Evolutionary conservation across 257 asterid genomes (phyloP), one percentile per base, ranked within the genome.

Genomic region (Rauvolfia tetraphylla): DNA sequence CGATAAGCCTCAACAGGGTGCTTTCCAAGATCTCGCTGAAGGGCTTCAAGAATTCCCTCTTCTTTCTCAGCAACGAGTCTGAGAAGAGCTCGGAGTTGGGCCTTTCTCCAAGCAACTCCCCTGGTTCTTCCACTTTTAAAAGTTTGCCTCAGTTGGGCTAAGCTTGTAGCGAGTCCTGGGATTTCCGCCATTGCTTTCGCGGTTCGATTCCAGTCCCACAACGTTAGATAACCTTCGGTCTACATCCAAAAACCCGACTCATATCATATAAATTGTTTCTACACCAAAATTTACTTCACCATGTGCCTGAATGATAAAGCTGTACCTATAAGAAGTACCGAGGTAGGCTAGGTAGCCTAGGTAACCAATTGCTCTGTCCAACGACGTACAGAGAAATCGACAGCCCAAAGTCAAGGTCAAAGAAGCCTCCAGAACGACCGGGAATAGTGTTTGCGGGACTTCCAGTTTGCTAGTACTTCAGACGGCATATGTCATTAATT

Each of bases 1-100:
- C 98, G 92, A 68, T 87, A 95, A 82, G 89, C 83, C 88, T 95
- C 99, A 76, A 88, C 93, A 0, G 93, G 90, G 74, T 91, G 96
- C 77, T 92, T 95, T 22, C 97, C 96, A 25, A 95, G 95, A 89
- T 91, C 99, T 71, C 78, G 90, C 18, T 74, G 44, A 29, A 95
- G 89, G 20, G 97, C 98, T 58, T 90, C 89, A 39, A 89, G 87
- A 27, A 95, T 86, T 59, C 72, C 83, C 25, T 82, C 82, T 78
- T 95, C 96, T 5, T 95, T 91, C 67, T 95, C 98, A 22, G 80
- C 84, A 0, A 95, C 0, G 22, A 92, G 88, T 31, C 78, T 89
- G 61, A 91, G 78, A 38, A 95, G 76, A 17, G 88, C 97, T 77
- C 82, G 84, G 71, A 95, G 93, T 84, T 95, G 99, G 31, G 89